A percentile compares a stretch with the other conserved stretches of the same genome.
phyloP scores from a whole-genome alignment of 345 rosid species.

The Acer campestre region DNA sequence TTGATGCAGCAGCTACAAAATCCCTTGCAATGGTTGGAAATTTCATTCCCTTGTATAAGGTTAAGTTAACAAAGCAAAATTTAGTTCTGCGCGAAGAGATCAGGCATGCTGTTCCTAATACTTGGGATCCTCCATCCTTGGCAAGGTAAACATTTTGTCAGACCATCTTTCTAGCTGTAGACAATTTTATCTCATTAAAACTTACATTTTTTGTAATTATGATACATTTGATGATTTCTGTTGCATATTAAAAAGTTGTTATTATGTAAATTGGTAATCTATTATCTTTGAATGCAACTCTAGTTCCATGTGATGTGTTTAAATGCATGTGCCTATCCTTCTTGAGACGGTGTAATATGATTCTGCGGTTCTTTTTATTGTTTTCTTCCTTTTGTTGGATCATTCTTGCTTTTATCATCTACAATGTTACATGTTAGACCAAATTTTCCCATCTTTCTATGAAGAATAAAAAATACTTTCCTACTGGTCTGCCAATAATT shows the following conservation, averaged over 20 bases:
- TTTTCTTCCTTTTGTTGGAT: not conserved
- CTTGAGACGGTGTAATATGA: not conserved
- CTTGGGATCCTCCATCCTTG: conserved; percentile 98
- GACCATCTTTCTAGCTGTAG: not conserved
- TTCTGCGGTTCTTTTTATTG: not conserved
- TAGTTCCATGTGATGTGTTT: not conserved
- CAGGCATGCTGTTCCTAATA: conserved; percentile 78
- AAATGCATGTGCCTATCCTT: not conserved
- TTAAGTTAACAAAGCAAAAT: conserved; percentile 54
- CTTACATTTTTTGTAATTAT: not conserved
- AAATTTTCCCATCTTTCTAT: not conserved
- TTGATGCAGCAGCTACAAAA: conserved; percentile 92
- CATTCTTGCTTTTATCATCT: not conserved
- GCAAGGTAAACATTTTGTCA: conserved; percentile 57
- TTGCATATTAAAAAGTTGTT: not conserved
- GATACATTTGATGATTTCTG: not conserved
- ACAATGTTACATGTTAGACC: not conserved
- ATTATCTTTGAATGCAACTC: not conserved
- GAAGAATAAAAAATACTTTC: not conserved
- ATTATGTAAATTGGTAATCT: not conserved
- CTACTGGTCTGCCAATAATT: not conserved
- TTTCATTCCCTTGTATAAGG: conserved; percentile 65
- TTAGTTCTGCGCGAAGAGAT: conserved; percentile 63
- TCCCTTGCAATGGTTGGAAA: conserved; percentile 91
- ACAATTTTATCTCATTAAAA: not conserved